Conservation (phyloP, 2,329 filamentous ascomycete species). For the Pseudogymnoascus sp. region DNA sequence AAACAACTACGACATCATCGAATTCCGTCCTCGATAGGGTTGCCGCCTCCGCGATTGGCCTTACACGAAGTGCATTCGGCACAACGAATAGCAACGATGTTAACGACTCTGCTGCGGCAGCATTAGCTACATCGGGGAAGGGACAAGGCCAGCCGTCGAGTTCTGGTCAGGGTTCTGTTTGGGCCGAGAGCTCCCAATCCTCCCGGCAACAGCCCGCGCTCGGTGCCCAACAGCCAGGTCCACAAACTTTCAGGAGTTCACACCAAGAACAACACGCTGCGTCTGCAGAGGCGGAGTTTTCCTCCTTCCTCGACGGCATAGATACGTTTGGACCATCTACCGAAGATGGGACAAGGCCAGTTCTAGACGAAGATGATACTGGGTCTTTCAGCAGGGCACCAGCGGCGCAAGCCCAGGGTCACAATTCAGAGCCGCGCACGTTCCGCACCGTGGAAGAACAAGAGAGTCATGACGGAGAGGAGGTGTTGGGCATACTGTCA, state of each 20-base stretch:
- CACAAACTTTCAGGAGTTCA: constrained; percentile 16
- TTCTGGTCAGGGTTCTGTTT: constrained; percentile 14
- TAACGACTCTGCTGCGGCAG: constrained; percentile 16
- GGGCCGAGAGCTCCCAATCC: constrained; percentile 20
- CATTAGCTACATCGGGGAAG: constrained; percentile 24
- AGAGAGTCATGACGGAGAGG: constrained; percentile 33
- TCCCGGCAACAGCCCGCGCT: constrained; percentile 12
- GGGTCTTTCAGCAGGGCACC: background rate
- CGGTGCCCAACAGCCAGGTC: background rate
- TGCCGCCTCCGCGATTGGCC: constrained; percentile 29
- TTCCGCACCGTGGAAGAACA: constrained; percentile 20
- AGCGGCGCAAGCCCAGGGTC: background rate
- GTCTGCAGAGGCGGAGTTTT: constrained; percentile 25
- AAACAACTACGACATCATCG: constrained; percentile 12
- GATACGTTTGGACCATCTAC: constrained; percentile 21
- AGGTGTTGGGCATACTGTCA: constrained; percentile 34
- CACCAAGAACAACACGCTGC: constrained; percentile 22
- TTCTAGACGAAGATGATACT: constrained; percentile 1
- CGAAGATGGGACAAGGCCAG: constrained; percentile 1
- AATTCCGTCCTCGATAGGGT: constrained; percentile 21
- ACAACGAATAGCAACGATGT: constrained; percentile 18
- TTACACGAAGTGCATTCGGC: constrained; percentile 29
- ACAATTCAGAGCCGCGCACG: background rate
- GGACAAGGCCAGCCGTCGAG: constrained; percentile 16
- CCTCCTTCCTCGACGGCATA: constrained; percentile 25